Conservation (phyloP, 306 rosid genomes). For the Cucumis sativus region DNA sequence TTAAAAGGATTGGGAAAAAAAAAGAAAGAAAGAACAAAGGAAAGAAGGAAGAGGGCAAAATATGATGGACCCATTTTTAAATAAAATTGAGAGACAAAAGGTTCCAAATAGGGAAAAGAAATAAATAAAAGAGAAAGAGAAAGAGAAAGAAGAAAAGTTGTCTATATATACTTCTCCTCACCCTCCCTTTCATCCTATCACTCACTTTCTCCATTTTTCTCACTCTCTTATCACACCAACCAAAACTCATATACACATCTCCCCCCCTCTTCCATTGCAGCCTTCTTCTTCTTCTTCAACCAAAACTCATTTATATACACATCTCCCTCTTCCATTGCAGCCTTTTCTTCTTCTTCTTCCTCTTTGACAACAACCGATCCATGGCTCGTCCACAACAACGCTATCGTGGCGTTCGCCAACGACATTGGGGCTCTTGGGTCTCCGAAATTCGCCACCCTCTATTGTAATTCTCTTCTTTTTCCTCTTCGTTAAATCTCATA, state of each 20-base stretch:
- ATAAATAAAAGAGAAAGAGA: not conserved
- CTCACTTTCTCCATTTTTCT: not conserved
- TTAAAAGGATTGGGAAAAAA: not conserved
- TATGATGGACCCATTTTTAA: conserved; percentile 1
- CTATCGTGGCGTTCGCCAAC: conserved; percentile 92
- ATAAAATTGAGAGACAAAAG: conserved; percentile 2
- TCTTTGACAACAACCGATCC: not conserved
- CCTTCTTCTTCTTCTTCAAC: not conserved
- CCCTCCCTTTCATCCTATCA: not conserved
- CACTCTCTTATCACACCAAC: not conserved
- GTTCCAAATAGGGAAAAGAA: not conserved
- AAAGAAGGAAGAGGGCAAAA: not conserved
- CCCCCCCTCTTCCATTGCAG: no score
- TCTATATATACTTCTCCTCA: conserved; percentile 3
- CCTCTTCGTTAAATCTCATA: not conserved
- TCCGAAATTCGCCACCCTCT: conserved; percentile 97
- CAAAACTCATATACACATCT: not conserved
- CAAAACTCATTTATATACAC: not conserved
- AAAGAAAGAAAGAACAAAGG: not conserved
- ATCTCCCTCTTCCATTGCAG: no score
- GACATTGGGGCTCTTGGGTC: conserved; percentile 99
- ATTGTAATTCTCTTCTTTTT: conserved; percentile 32
- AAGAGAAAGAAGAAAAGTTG: not conserved
- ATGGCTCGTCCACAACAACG: conserved; percentile 96
- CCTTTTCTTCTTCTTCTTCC: not conserved